A percentile compares a stretch with the other conserved stretches of the same genome.
These are phyloP conservation scores for Ustilago esculenta DNA, from an alignment of 1,284 basidiomycete genomes.

Conservation along the genomic window DNA sequence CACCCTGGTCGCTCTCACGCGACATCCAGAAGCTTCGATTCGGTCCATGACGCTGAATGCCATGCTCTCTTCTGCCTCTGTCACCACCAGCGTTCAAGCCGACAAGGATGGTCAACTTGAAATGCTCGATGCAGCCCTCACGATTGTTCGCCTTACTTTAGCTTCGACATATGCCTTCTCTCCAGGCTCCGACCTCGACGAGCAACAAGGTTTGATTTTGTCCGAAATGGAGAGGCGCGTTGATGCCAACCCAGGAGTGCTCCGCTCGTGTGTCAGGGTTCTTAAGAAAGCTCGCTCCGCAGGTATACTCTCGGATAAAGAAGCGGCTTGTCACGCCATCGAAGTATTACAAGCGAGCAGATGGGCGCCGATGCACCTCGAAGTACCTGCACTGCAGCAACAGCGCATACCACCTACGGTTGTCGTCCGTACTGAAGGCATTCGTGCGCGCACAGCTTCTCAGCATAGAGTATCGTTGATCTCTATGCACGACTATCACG, in stretches of 20 bases:
- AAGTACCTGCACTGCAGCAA: constrained; percentile 13
- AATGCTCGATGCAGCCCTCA: constrained; percentile 36
- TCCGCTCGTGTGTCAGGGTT: constrained; percentile 32
- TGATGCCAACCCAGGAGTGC: constrained; percentile 29
- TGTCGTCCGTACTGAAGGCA: constrained; percentile 15
- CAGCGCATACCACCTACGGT: constrained; percentile 1
- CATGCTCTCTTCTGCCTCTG: constrained; percentile 23
- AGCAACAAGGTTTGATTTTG: constrained; percentile 25
- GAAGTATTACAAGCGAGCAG: constrained; percentile 26
- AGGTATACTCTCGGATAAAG: constrained; percentile 8
- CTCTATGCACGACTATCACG: constrained; percentile 15
- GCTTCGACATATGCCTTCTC: constrained; percentile 38
- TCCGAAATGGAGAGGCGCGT: constrained; percentile 37
- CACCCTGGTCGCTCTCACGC: constrained; percentile 28
- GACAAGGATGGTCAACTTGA: constrained; percentile 16
- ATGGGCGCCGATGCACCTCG: constrained; percentile 34
- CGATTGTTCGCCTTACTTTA: constrained; percentile 27
- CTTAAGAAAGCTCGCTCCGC: constrained; percentile 7
- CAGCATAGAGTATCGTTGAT: constrained; percentile 16
- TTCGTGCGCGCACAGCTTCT: constrained; percentile 23
- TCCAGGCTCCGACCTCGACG: constrained; percentile 12
- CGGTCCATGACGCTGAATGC: constrained; percentile 27
- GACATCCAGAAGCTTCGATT: constrained; percentile 22
- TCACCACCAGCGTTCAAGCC: background rate
- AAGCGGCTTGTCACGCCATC: constrained; percentile 24